Evolutionary conservation across 371 early-diverging fungal species (phyloP), one percentile per base, ranked within the genome.

Genomic region (Mucor indicus): DNA sequence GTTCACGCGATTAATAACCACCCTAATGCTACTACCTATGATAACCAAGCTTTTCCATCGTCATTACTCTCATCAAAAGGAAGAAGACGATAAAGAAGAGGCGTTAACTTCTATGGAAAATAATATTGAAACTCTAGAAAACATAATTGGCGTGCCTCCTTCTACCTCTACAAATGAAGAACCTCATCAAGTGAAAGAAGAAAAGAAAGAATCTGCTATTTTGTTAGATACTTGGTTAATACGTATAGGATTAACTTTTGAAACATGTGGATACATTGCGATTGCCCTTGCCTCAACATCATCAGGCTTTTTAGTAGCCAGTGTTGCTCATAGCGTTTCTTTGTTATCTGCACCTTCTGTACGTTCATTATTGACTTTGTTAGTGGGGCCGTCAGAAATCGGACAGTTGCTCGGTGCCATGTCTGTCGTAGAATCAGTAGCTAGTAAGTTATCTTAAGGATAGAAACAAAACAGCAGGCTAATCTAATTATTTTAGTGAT

Each of bases 181-280:
- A n/a, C n/a, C n/a, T n/a, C n/a, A n/a, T n/a, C n/a, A n/a, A n/a
- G n/a, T n/a, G n/a, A n/a, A n/a, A n/a, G n/a, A n/a, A n/a, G n/a
- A n/a, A n/a, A n/a, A n/a, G n/a, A n/a, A n/a, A n/a, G n/a, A n/a
- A n/a, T 32, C 43, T 1, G 33, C 42, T 16, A 39, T 60, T n/a
- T 20, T 33, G 29, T 73, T 76, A 39, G 79, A 79, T 42, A 55
- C 64, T 4, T 81, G 78, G 80, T 54, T 78, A 57, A 38, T 76
- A 27, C 69, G 82, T 3, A 44, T 64, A 17, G 79, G 79, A 1
- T n/a, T n/a, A n/a, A n/a, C n/a, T n/a, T n/a, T n/a, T n/a, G n/a
- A n/a, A n/a, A n/a, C n/a, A n/a, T n/a, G n/a, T n/a, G n/a, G n/a
- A n/a, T n/a, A n/a, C n/a, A 52, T 60, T 12, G 45, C 55, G 0